Conservation (phyloP, 1,139 yeast species). For the Sugiyamaella japonica region DNA sequence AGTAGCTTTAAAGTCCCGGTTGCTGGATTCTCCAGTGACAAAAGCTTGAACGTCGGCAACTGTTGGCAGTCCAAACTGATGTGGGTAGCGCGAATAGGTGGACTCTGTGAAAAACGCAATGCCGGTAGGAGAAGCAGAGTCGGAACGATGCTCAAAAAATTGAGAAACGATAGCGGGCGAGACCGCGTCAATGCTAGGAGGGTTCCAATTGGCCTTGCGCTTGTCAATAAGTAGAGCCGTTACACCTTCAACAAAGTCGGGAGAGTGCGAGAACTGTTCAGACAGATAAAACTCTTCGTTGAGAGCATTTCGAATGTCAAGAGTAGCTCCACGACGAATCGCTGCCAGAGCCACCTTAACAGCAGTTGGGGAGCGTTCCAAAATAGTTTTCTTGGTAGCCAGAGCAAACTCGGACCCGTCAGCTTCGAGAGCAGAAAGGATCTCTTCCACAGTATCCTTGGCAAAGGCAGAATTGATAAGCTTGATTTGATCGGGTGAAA, state of each 20-base stretch:
- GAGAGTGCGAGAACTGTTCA: conserved; percentile 65
- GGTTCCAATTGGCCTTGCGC: conserved; percentile 58
- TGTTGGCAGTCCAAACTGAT: conserved; percentile 76
- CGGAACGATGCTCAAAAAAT: conserved; percentile 33
- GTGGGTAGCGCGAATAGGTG: conserved; percentile 64
- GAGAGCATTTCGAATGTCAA: conserved; percentile 65
- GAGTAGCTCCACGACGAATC: conserved; percentile 59
- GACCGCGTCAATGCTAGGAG: conserved; percentile 40
- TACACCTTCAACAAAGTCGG: conserved; percentile 76
- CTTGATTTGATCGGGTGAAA: conserved; percentile 55
- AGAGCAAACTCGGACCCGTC: conserved; percentile 70
- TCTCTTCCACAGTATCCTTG: conserved; percentile 57
- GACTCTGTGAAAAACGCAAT: conserved; percentile 48
- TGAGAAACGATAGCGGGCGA: conserved; percentile 32
- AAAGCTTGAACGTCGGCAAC: conserved; percentile 58
- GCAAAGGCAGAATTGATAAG: conserved; percentile 71
- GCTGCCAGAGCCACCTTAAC: conserved; percentile 72
- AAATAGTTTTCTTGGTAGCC: conserved; percentile 55
- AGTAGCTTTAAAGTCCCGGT: conserved; percentile 66
- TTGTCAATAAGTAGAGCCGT: conserved; percentile 66
- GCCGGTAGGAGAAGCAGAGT: conserved; percentile 29
- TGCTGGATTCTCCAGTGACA: conserved; percentile 66
- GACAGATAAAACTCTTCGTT: conserved; percentile 77
- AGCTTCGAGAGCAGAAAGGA: conserved; percentile 55
- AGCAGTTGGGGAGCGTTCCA: conserved; percentile 70